A percentile compares a stretch with the other conserved stretches of the same genome.
Conservation (phyloP, 106 monocot genomes). For the Iris macrosiphon region DNA sequence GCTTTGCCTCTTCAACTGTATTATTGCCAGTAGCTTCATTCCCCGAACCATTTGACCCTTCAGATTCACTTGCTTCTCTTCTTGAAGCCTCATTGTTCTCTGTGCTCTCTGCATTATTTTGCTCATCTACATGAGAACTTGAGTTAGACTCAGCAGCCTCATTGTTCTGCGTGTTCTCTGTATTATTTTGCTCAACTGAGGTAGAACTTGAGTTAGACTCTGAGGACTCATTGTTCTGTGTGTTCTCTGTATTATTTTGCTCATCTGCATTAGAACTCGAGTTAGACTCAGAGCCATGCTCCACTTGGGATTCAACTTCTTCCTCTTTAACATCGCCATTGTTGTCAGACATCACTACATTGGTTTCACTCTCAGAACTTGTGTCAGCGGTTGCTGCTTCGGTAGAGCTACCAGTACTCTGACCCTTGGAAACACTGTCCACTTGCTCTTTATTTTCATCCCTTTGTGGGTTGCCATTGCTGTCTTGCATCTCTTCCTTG, state of each 20-base stretch:
- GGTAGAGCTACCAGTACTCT: slow-evolving; percentile 2
- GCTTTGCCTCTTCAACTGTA: not conserved
- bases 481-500: not conserved
- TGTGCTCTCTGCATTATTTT: not conserved
- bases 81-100: not conserved
- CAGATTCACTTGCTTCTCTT: not conserved
- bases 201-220: too few species aligned
- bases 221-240: too few species aligned
- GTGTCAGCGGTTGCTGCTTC: not conserved
- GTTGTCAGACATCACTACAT: too few species aligned
- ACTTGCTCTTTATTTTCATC: not conserved
- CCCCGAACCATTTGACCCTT: not conserved
- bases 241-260: too few species aligned
- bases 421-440: not conserved
- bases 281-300: too few species aligned
- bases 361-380: too few species aligned
- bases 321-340: too few species aligned
- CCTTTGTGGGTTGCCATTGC: not conserved
- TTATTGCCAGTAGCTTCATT: not conserved
- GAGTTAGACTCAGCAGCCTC: too few species aligned
- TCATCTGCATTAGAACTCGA: too few species aligned
- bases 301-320: too few species aligned
- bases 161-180: too few species aligned
- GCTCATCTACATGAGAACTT: not conserved
- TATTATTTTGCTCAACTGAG: too few species aligned